Evolutionary conservation across 73 alveolate genomes (phyloP), one percentile per base, ranked within the genome.

Genomic region (Paramecium sexaurelia): DNA sequence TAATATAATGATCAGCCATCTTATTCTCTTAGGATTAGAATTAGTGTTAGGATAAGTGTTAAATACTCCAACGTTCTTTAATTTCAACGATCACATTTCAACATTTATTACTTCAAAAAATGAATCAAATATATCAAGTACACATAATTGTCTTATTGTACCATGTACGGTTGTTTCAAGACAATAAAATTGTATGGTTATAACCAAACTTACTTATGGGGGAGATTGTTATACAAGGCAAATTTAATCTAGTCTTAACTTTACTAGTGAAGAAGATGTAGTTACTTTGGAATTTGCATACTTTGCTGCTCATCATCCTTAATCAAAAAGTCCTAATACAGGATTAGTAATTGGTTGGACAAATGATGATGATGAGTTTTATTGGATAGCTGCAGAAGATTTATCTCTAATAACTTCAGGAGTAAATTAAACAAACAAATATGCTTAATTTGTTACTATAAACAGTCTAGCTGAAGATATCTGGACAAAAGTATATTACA

Each of bases 121-220:
- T 73, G 66, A 32, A 35, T 73, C 32, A n/a, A 20, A 73, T 73
- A 2, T 35, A 0, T n/a, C 17, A 32, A 32, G 61, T 37, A 32
- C 87, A 0, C 87, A 73, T 35, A 73, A 73, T 73, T 73, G 87
- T 6, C 19, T 73, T 5, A 73, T 73, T 73, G 87, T 73, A 3
- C 87, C 87, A 35, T 73, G 87, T 7, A 15, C 87, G 7, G 87
- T 37, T 13, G 56, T 73, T 32, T 22, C 19, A 20, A 29, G 19
- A 13, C 55, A 35, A 73, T 37, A 73, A 37, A 73, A 73, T 27
- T 73, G 87, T 17, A 73, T 73, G 55, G 27, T 15, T 8, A 35
- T 73, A 27, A 37, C 32, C 15, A 27, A 73, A 73, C 39, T 35
- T 20, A 32, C 87, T 33, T 20, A 13, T 73, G 87, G 87, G 13